Conservation (phyloP, 192 early-diverging fungal species). For the Rhizophagus clarus region DNA sequence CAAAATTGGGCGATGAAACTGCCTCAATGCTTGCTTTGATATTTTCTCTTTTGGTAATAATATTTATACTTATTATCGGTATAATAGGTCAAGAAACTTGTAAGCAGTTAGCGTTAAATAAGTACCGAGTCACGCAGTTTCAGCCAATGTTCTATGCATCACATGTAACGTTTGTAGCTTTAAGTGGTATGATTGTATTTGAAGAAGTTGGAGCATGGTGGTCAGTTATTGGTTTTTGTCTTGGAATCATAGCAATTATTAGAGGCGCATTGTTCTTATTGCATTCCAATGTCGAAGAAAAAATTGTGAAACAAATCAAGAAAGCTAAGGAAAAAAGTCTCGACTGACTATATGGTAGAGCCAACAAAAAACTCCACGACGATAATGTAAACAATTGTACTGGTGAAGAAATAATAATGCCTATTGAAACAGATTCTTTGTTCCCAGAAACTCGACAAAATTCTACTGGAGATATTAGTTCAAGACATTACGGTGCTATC, state of each 20-base stretch:
- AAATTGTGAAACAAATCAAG: not conserved
- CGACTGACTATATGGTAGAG: conserved; percentile 25
- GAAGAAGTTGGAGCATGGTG: conserved; percentile 19
- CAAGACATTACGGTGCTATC: not conserved
- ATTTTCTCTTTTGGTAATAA: not conserved
- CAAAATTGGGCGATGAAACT: not conserved
- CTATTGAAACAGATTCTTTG: not conserved
- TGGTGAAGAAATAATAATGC: not conserved
- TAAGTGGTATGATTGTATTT: conserved; percentile 27
- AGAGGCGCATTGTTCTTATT: conserved; percentile 3
- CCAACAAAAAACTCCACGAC: not conserved
- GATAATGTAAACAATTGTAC: not conserved
- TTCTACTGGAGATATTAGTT: not conserved
- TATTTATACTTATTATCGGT: conserved; percentile 6
- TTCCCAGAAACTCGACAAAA: not conserved
- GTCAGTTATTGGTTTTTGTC: conserved; percentile 5
- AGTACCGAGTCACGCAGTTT: conserved; percentile 30
- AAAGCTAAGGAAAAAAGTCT: conserved; percentile 1
- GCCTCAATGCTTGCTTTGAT: conserved; percentile 18
- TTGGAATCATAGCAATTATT: conserved; percentile 4
- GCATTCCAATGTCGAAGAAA: not conserved
- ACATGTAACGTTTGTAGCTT: conserved; percentile 34
- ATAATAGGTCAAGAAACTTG: conserved; percentile 31
- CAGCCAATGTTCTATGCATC: conserved; percentile 36
- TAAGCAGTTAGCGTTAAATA: conserved; percentile 31